A percentile compares a stretch with the other conserved stretches of the same genome.
Conservation (phyloP, 495 filamentous ascomycete genomes). For the Tirmania nivea region DNA sequence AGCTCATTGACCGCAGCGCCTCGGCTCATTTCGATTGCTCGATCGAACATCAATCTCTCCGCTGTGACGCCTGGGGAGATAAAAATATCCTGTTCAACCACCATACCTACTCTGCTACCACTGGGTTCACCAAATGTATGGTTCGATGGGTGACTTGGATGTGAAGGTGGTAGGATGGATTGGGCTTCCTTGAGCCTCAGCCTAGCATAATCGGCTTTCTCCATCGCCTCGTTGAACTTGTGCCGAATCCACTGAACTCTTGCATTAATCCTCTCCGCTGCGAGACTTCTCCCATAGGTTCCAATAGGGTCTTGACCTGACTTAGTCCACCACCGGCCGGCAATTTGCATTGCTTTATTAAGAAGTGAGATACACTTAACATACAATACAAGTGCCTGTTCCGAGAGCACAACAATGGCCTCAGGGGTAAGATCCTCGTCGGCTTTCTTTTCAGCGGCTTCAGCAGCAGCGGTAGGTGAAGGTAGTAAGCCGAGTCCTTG, state of each 20-base stretch:
- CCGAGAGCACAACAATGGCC: constrained; percentile 64
- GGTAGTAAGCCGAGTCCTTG: constrained; percentile 14
- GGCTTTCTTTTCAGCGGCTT: neutral
- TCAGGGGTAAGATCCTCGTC: constrained; percentile 63
- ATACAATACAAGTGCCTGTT: constrained; percentile 88
- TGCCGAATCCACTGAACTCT: constrained; percentile 85
- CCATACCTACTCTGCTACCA: constrained; percentile 37
- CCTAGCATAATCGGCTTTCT: constrained; percentile 81
- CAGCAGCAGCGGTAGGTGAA: neutral
- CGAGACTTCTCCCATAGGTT: constrained; percentile 33
- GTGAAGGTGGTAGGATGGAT: constrained; percentile 57
- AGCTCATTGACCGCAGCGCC: constrained; percentile 88
- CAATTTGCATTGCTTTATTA: constrained; percentile 91
- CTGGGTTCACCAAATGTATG: constrained; percentile 18
- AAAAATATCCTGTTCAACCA: constrained; percentile 25
- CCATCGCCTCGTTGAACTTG: constrained; percentile 88
- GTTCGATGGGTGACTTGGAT: constrained; percentile 54
- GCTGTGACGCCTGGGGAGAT: constrained; percentile 61
- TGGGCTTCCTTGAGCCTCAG: constrained; percentile 74
- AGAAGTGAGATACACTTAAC: constrained; percentile 79
- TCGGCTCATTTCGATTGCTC: constrained; percentile 87
- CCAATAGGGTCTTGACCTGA: constrained; percentile 23
- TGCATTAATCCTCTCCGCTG: constrained; percentile 51
- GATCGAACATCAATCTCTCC: constrained; percentile 95
- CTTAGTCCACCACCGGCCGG: constrained; percentile 65